These are phyloP conservation scores for Quercus aquifolioides DNA, from an alignment of 306 rosid species.

Conservation along the genomic window DNA sequence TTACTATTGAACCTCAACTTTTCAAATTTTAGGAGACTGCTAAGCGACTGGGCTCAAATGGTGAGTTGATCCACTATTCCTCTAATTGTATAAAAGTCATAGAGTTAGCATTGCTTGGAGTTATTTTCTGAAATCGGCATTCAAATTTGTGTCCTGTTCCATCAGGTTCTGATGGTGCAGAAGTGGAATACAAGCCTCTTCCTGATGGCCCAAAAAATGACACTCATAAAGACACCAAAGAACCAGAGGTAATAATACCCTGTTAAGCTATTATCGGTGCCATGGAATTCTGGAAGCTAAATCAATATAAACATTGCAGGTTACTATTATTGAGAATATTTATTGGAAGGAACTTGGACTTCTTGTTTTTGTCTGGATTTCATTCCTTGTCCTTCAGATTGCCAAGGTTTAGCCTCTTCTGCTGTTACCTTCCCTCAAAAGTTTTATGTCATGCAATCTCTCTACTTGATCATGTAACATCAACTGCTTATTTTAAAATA, in stretches of 20 bases:
- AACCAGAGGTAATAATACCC: constrained; percentile 29
- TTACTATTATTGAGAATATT: constrained; percentile 57
- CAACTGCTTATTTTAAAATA: constrained; percentile 8
- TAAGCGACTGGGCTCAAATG: constrained; percentile 40
- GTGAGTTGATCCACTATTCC: constrained; percentile 42
- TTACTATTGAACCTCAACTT: constrained; percentile 31
- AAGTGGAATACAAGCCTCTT: constrained; percentile 72
- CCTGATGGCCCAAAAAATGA: constrained; percentile 54
- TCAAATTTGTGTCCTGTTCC: constrained; percentile 16
- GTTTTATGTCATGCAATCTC: constrained; percentile 3
- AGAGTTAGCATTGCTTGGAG: not conserved
- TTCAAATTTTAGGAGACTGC: constrained; percentile 62
- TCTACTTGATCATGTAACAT: not conserved
- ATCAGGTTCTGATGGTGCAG: constrained; percentile 49
- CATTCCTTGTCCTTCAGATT: constrained; percentile 76
- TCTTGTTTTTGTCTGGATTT: constrained; percentile 80
- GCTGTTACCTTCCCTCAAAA: not conserved
- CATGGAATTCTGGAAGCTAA: constrained; percentile 25
- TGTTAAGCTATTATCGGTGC: not conserved
- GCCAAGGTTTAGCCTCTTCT: constrained; percentile 52
- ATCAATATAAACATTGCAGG: constrained; percentile 44
- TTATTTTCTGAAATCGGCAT: constrained; percentile 7
- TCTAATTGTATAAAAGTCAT: constrained; percentile 2
- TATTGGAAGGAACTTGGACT: constrained; percentile 89
- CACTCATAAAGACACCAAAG: constrained; percentile 25